Conservation (phyloP, 345 rosid species). For the Salix exigua region DNA sequence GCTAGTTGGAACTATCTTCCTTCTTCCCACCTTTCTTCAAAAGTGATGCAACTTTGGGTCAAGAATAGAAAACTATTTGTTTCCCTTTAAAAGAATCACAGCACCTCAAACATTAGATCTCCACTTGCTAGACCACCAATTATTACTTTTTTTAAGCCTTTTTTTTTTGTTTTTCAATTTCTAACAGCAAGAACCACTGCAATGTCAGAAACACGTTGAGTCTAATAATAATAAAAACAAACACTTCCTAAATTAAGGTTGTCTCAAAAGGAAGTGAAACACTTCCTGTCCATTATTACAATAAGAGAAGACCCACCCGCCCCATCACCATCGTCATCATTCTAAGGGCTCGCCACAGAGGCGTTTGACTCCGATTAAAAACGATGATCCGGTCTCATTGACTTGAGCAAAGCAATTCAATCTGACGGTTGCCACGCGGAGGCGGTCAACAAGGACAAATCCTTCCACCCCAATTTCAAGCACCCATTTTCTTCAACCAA, state of each 20-base stretch:
- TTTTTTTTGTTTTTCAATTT: too few species aligned
- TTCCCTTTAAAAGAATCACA: not conserved
- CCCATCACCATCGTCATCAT: not conserved
- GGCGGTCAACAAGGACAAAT: slow-evolving; percentile 82
- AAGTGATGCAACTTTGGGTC: not conserved
- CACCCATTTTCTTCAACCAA: slow-evolving; percentile 74
- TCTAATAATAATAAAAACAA: not conserved
- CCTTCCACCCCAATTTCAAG: slow-evolving; percentile 93
- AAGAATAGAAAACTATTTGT: not conserved
- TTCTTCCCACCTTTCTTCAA: not conserved
- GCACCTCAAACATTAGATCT: too few species aligned
- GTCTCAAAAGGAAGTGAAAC: not conserved
- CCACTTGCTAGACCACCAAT: too few species aligned
- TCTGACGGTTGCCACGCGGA: slow-evolving; percentile 85
- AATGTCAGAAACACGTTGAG: too few species aligned
- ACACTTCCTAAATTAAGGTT: not conserved
- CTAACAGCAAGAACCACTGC: too few species aligned
- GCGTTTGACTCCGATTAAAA: not conserved
- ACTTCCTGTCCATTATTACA: not conserved
- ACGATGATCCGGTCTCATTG: not conserved
- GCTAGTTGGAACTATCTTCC: not conserved
- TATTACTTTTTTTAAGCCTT: too few species aligned
- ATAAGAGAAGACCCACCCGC: not conserved
- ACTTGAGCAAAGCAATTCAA: slow-evolving; percentile 16
- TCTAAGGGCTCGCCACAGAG: too few species aligned